A percentile compares a stretch with the other conserved stretches of the same genome.
Evolutionary conservation across 2,329 filamentous ascomycete genomes (phyloP).

Genomic region (Aureobasidium namibiae): DNA sequence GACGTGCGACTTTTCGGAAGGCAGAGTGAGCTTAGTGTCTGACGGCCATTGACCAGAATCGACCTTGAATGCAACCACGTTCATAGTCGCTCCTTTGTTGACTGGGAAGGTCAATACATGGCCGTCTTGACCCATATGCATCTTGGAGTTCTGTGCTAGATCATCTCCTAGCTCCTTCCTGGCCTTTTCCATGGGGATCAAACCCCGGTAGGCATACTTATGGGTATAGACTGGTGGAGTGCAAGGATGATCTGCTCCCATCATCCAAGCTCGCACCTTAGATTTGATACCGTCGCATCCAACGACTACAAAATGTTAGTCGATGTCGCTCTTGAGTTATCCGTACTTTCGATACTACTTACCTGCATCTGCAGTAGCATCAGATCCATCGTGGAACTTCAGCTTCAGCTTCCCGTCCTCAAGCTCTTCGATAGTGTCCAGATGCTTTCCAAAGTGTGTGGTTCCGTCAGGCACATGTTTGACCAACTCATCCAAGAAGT

Average conservation of each 20-base stretch:
- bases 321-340: background rate
- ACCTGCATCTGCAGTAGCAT: conserved; percentile 22
- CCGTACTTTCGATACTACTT: background rate
- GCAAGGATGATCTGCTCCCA: conserved; percentile 41
- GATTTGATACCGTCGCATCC: conserved; percentile 60
- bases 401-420: conserved; percentile 22
- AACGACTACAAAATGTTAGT: conserved; percentile 35
- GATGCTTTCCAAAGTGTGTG: conserved; percentile 24
- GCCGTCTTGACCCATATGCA: conserved; percentile 29
- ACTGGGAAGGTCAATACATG: conserved; percentile 53
- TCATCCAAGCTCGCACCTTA: conserved; percentile 38
- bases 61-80: conserved; percentile 23
- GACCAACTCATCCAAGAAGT: conserved; percentile 35
- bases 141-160: conserved; percentile 40
- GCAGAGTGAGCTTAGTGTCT: conserved; percentile 17
- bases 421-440: conserved; percentile 22
- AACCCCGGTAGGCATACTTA: conserved; percentile 54
- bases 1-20: conserved; percentile 19
- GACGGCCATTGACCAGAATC: conserved; percentile 20
- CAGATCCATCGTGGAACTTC: conserved; percentile 28
- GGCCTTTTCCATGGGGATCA: conserved; percentile 52
- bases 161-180: conserved; percentile 41
- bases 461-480: conserved; percentile 32
- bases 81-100: conserved; percentile 21
- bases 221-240: conserved; percentile 44